Percentiles rank a stretch among this genome's conserved stretches.
Conservation (phyloP, 2,329 filamentous ascomycete genomes). For the Ascochyta rabiei region DNA sequence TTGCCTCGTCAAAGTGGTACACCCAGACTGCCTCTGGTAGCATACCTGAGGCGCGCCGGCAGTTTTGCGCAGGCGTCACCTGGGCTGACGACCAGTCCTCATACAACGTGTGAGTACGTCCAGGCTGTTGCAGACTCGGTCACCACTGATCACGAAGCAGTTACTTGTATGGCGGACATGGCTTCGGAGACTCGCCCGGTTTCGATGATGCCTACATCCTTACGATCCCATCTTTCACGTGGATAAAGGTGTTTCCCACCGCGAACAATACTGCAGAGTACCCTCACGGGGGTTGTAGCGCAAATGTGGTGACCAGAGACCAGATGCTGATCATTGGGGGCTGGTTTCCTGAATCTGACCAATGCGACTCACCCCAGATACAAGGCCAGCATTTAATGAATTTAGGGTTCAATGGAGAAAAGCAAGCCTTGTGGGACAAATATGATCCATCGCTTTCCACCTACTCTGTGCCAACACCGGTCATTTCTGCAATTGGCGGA, state of each 20-base stretch:
- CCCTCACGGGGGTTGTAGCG: constrained; percentile 62
- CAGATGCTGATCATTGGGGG: constrained; percentile 71
- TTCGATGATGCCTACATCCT: constrained; percentile 69
- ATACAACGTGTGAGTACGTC: constrained; percentile 63
- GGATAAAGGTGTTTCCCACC: constrained; percentile 62
- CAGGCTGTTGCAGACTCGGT: background rate
- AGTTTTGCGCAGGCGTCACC: constrained; percentile 66
- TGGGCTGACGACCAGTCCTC: constrained; percentile 66
- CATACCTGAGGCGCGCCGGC: constrained; percentile 59
- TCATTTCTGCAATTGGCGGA: constrained; percentile 56
- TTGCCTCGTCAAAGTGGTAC: constrained; percentile 66
- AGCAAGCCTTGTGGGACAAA: constrained; percentile 58
- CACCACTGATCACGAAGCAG: constrained; percentile 42
- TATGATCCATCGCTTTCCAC: constrained; percentile 57
- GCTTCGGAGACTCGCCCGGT: constrained; percentile 57
- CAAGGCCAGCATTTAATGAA: constrained; percentile 65
- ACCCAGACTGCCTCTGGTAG: constrained; percentile 62
- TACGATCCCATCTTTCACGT: constrained; percentile 66
- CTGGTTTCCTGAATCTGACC: constrained; percentile 53
- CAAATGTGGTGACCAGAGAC: constrained; percentile 61
- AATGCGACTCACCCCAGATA: constrained; percentile 60
- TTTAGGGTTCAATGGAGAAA: constrained; percentile 57
- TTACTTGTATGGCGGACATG: constrained; percentile 66
- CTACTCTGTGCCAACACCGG: constrained; percentile 61
- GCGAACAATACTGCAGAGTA: constrained; percentile 44